Percentiles rank a stretch among this genome's conserved stretches.
These are phyloP conservation scores for Kodamaea leandrae DNA, from an alignment of 805 yeast genomes.

Conservation along the genomic window DNA sequence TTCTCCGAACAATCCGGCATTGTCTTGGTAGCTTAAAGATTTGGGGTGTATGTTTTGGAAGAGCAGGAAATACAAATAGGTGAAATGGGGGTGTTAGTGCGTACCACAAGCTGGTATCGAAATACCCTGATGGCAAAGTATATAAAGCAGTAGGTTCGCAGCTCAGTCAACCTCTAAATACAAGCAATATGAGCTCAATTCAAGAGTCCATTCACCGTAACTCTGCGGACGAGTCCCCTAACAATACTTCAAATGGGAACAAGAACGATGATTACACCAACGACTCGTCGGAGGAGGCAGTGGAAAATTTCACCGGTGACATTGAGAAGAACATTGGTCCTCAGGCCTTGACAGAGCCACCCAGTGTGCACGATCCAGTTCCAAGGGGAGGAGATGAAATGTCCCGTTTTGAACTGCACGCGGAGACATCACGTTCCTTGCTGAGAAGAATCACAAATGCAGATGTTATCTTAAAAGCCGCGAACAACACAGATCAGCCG, in stretches of 20 bases:
- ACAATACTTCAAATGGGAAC: not conserved
- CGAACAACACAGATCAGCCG: slow-evolving; percentile 26
- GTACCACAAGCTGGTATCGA: too few relatives aligned
- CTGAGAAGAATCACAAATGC: slow-evolving; percentile 21
- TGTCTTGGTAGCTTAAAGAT: too few relatives aligned
- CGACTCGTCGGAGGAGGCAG: slow-evolving; percentile 3
- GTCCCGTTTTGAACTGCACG: slow-evolving; percentile 23
- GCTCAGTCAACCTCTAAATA: too few relatives aligned
- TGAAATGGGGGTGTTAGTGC: too few relatives aligned
- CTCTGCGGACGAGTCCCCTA: not conserved
- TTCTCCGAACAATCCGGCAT: too few relatives aligned
- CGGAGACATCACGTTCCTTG: slow-evolving; percentile 20
- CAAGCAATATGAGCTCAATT: not conserved
- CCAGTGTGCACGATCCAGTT: slow-evolving; percentile 4
- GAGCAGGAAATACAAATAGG: too few relatives aligned
- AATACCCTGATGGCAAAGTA: too few relatives aligned
- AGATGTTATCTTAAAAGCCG: slow-evolving; percentile 19
- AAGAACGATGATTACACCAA: slow-evolving; percentile 10
- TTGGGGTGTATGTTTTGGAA: too few relatives aligned
- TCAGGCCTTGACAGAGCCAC: not conserved
- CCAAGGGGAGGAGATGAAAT: slow-evolving; percentile 22
- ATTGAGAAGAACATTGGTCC: slow-evolving; percentile 1
- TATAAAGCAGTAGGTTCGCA: too few relatives aligned
- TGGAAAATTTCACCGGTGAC: slow-evolving; percentile 11
- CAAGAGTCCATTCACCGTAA: not conserved